These are phyloP conservation scores for Papiliotrema nemorosa DNA, from an alignment of 1,284 basidiomycete species.

Conservation along the genomic window DNA sequence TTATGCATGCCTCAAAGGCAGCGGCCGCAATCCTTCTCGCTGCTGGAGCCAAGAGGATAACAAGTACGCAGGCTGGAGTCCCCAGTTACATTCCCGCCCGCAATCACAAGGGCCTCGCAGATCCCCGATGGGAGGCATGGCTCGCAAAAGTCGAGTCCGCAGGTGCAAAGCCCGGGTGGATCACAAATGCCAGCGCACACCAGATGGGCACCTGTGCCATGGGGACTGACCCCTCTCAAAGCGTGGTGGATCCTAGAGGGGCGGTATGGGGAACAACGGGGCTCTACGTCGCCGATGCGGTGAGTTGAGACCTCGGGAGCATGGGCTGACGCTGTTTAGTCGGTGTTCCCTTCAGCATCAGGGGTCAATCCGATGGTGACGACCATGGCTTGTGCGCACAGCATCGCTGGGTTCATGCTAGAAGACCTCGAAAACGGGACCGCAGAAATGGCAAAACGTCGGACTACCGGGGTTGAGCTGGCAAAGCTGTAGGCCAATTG, in stretches of 20 bases:
- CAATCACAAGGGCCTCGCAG: constrained; percentile 13
- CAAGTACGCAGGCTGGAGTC: constrained; percentile 42
- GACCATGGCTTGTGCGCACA: constrained; percentile 26
- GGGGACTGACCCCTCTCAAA: constrained; percentile 38
- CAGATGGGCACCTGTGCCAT: constrained; percentile 52
- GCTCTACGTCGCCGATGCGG: constrained; percentile 52
- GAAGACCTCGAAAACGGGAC: neutral
- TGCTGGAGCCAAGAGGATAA: constrained; percentile 49
- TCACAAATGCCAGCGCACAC: constrained; percentile 33
- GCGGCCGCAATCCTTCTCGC: constrained; percentile 47
- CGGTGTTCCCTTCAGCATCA: constrained; percentile 45
- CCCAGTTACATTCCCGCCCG: constrained; percentile 16
- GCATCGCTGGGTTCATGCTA: constrained; percentile 6
- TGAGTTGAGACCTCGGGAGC: neutral
- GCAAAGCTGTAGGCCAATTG: too few relatives aligned
- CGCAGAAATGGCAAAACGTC: too few relatives aligned
- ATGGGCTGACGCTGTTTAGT: constrained; percentile 9
- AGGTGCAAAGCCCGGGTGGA: constrained; percentile 4
- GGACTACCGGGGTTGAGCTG: too few relatives aligned
- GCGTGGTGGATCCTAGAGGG: constrained; percentile 48
- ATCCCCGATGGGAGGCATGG: neutral
- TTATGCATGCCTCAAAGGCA: constrained; percentile 46
- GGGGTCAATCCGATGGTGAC: constrained; percentile 55
- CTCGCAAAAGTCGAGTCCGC: neutral
- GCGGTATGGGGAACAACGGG: constrained; percentile 49